These are phyloP conservation scores for Coniophora puteana DNA, from an alignment of 1,284 basidiomycete genomes.

Conservation along the genomic window DNA sequence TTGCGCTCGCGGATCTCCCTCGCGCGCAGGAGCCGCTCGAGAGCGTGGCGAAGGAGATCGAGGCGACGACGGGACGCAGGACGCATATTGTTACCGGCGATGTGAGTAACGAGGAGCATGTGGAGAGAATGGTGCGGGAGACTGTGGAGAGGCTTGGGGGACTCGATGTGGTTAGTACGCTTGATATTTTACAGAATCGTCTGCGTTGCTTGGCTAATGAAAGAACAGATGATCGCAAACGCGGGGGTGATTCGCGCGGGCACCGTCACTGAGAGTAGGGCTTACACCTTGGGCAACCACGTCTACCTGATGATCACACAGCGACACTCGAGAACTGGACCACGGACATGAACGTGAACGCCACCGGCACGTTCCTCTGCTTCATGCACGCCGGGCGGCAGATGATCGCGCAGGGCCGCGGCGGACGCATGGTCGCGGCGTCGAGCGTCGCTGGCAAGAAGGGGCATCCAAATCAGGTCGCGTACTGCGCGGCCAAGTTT, in stretches of 20 bases:
- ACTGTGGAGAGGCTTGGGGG: slow-evolving; percentile 9
- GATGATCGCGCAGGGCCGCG: slow-evolving; percentile 26
- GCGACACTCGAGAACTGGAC: slow-evolving; percentile 14
- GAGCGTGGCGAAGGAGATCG: slow-evolving; percentile 6
- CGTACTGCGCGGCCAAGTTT: slow-evolving; percentile 23
- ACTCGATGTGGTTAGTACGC: slow-evolving; percentile 5
- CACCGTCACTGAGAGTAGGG: slow-evolving; percentile 13
- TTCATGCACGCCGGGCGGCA: slow-evolving; percentile 24
- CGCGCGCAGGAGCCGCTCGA: slow-evolving; percentile 4
- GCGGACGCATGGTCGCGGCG: slow-evolving; percentile 21
- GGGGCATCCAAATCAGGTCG: slow-evolving; percentile 1
- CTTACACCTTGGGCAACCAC: too few species aligned
- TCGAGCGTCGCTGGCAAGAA: slow-evolving; percentile 1
- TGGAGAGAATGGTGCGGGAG: slow-evolving; percentile 5
- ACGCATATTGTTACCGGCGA: slow-evolving; percentile 7
- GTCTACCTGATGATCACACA: background rate
- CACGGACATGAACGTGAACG: slow-evolving; percentile 18
- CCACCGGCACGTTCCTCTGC: slow-evolving; percentile 21
- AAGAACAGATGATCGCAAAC: slow-evolving; percentile 20
- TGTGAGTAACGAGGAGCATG: slow-evolving; percentile 9
- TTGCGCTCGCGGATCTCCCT: slow-evolving; percentile 20
- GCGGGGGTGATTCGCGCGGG: slow-evolving; percentile 13
- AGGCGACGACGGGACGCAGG: background rate
- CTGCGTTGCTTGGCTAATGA: background rate
- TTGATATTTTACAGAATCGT: background rate